Base-by-base conservation (phyloP, 2,329 filamentous ascomycete genomes). In the Calonectria hongkongensis region DNA sequence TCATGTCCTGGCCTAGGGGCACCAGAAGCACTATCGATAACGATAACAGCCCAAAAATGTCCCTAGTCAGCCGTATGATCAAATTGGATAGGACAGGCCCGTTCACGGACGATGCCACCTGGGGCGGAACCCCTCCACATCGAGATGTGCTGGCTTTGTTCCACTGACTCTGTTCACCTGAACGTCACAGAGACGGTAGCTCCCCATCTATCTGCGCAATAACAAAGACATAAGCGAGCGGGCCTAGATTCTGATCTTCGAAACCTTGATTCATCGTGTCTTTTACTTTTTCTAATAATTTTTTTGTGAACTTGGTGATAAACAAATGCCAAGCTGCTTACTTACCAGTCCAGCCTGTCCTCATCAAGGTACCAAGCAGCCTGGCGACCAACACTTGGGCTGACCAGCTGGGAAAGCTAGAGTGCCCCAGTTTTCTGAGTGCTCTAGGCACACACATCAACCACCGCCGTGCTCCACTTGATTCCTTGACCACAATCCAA, bases 381-480 rank as follows among this genome's bases (percentile, higher is more conserved):
- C 33, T 41, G 36, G n/a, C 54, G 8, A 41, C 54, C 54, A 60
- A 60, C 54, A 60, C 12, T 21, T 13, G 21, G 45, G 45, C n/a
- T 48, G n/a, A 21, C n/a, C 21, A 51, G 48, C 27, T 60, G 36
- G 54, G 36, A 58, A 60, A 18, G 54, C 54, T 60, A 25, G 54
- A 60, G 33, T 54, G 66, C 65, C 45, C 56, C 47, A 58, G 65
- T 68, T 72, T 67, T 72, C 58, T 43, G 43, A 58, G 47, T 47
- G 30, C 58, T 72, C 65, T 54, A 68, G 70, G 70, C 65, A 65
- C 58, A 58, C 70, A 65, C 27, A 51, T 45, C 58, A 47, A 47
- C 28, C 45, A 66, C 41, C 64, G 51, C 21, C 54, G 68, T 76
- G 66, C 62, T 74, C 70, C 70, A 65, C 64, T 41, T 45, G 36